phyloP scores from a whole-genome alignment of 495 filamentous ascomycete genomes.

The Margaritispora aquatica region DNA sequence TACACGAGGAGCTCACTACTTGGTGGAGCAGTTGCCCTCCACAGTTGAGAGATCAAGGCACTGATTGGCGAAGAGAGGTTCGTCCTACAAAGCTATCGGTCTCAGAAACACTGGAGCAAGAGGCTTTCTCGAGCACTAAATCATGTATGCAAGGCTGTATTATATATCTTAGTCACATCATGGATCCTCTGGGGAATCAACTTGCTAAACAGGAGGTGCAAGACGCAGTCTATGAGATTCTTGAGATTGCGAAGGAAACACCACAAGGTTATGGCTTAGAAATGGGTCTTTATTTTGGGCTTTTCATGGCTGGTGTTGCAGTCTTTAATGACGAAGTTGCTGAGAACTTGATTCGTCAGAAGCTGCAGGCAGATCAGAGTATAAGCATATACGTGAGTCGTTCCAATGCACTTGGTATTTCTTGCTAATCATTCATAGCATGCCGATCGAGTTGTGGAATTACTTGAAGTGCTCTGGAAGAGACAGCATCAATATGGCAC shows the following conservation, averaged over 20 bases:
- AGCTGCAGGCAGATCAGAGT: conserved; percentile 14
- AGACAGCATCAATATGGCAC: conserved; percentile 19
- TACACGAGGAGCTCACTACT: conserved; percentile 4
- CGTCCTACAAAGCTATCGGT: conserved; percentile 20
- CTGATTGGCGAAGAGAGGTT: conserved; percentile 18
- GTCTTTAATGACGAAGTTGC: conserved; percentile 20
- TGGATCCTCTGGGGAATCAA: conserved; percentile 13
- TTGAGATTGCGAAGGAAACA: conserved; percentile 20
- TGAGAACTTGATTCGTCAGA: conserved; percentile 19
- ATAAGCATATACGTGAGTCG: conserved; percentile 20
- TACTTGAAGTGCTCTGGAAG: conserved; percentile 24
- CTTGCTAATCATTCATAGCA: conserved; percentile 11
- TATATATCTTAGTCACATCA: conserved; percentile 21
- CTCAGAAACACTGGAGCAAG: conserved; percentile 20
- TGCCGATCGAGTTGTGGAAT: conserved; percentile 16
- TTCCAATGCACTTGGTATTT: no score
- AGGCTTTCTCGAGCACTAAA: conserved; percentile 21
- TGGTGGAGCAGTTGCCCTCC: conserved; percentile 18
- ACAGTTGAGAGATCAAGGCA: conserved; percentile 14
- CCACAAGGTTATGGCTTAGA: conserved; percentile 22
- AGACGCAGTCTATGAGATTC: conserved; percentile 14
- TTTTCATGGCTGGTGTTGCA: conserved; percentile 23
- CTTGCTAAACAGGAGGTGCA: conserved; percentile 13
- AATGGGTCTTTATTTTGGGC: conserved; percentile 20
- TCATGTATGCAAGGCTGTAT: conserved; percentile 17